Conservation (phyloP, 768 basidiomycete genomes). For the Psilocybe cubensis region DNA sequence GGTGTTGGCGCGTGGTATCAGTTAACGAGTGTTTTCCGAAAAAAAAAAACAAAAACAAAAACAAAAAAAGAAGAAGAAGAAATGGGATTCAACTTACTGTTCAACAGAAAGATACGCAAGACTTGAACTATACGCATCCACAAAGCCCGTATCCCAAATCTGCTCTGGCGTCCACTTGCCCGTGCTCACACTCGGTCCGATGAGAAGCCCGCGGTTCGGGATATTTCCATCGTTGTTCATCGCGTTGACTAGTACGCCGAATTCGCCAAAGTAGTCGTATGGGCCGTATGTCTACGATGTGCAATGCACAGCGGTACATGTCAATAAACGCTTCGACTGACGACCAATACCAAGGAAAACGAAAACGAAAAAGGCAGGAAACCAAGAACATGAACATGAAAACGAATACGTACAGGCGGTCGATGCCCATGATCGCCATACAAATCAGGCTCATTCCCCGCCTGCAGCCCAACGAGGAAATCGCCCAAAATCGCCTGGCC, state of each 20-base stretch:
- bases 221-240: constrained; percentile 42
- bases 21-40: background rate
- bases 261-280: constrained; percentile 56
- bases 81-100: too few relatives aligned
- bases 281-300: constrained; percentile 45
- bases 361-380: background rate
- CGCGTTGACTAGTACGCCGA: constrained; percentile 48
- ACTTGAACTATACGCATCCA: constrained; percentile 40
- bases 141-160: constrained; percentile 59
- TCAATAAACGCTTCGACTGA: too few relatives aligned
- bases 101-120: constrained; percentile 58
- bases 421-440: constrained; percentile 48
- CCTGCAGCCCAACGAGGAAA: constrained; percentile 68
- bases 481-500: constrained; percentile 72
- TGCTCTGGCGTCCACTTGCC: constrained; percentile 56
- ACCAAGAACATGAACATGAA: background rate
- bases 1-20: background rate
- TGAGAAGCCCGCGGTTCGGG: constrained; percentile 46
- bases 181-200: constrained; percentile 59
- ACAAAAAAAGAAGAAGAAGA: too few relatives aligned
- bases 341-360: background rate
- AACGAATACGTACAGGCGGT: constrained; percentile 20
- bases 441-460: constrained; percentile 71
- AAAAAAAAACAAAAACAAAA: constrained; percentile 5
- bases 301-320: too few relatives aligned